Evolutionary conservation across 768 basidiomycete species (phyloP).

Genomic region (Mycena indigotica): DNA sequence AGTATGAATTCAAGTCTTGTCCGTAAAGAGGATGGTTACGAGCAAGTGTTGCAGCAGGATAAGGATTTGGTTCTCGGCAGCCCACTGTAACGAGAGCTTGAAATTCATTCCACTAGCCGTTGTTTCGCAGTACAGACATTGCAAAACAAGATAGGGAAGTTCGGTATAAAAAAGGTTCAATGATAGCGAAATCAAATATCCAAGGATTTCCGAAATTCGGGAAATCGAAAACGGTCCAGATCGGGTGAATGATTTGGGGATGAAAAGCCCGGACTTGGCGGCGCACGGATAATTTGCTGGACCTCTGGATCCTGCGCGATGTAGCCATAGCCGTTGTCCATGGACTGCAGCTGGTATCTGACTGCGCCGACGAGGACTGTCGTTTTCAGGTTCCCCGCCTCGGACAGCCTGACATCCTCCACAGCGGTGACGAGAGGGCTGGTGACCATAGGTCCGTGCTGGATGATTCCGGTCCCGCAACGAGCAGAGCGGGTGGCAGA

Average conservation of each 20-base stretch:
- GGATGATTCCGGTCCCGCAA: neutral
- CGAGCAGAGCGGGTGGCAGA: neutral
- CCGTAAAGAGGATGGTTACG: too few species aligned
- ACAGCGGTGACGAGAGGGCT: neutral
- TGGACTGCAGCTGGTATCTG: neutral
- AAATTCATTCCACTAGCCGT: too few species aligned
- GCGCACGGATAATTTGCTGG: neutral
- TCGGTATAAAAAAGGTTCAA: too few species aligned
- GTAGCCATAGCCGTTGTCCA: neutral
- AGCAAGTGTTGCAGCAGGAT: too few species aligned
- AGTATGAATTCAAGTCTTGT: too few species aligned
- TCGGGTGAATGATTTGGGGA: neutral
- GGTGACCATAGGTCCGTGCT: neutral
- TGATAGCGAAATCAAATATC: too few species aligned
- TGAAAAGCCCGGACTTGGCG: neutral
- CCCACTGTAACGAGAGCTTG: too few species aligned
- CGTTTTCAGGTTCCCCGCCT: neutral
- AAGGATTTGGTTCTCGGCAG: too few species aligned
- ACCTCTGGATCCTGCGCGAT: neutral
- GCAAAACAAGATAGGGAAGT: too few species aligned
- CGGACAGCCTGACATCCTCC: neutral
- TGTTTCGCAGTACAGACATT: too few species aligned
- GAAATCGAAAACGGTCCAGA: neutral
- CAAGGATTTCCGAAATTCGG: neutral
- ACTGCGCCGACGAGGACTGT: neutral